A percentile compares a stretch with the other conserved stretches of the same genome.
phyloP scores from a whole-genome alignment of 2,329 filamentous ascomycete genomes.

The Diaporthe vexans region DNA sequence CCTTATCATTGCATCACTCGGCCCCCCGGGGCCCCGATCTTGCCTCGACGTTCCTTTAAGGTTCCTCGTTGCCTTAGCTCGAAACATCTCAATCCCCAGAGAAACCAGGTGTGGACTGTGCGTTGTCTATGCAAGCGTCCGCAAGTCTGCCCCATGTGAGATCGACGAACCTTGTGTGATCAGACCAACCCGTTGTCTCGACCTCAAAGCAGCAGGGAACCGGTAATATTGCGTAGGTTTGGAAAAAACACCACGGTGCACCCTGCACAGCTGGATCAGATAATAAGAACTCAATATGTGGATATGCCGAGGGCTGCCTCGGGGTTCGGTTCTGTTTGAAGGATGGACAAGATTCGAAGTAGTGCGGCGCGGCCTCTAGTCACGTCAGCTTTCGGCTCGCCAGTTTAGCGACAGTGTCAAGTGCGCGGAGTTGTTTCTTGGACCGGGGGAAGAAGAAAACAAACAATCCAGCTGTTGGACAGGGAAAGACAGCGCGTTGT shows the following conservation, averaged over 20 bases:
- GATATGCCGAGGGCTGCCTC: background rate
- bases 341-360: background rate
- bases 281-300: background rate
- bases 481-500: background rate
- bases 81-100: constrained; percentile 27
- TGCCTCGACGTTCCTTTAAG: constrained; percentile 23
- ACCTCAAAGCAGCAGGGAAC: background rate
- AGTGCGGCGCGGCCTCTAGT: background rate
- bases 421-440: background rate
- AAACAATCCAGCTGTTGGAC: background rate
- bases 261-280: background rate
- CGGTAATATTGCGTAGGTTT: constrained; percentile 12
- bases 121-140: constrained; percentile 18
- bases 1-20: background rate
- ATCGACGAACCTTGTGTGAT: constrained; percentile 30
- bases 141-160: constrained; percentile 26
- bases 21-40: constrained; percentile 5
- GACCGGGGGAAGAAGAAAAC: background rate
- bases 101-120: constrained; percentile 29
- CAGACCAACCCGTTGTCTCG: constrained; percentile 16
- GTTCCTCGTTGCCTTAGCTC: constrained; percentile 31
- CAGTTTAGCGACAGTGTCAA: background rate
- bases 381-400: background rate
- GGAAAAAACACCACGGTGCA: background rate
- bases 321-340: background rate